phyloP scores from a whole-genome alignment of 164 flowering plant species.

The Umbellularia californica region DNA sequence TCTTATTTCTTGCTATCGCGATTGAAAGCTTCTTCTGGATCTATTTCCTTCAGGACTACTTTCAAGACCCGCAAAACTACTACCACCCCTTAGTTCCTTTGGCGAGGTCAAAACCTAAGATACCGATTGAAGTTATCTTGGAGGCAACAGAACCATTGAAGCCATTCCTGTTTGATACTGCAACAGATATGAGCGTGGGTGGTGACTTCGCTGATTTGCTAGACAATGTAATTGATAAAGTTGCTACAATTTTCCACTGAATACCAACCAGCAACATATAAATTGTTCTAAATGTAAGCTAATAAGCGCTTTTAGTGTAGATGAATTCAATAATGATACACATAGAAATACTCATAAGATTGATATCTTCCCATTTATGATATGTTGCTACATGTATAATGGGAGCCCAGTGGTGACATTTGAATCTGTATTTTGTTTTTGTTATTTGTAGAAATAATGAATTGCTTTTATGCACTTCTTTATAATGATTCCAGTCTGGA shows the following conservation, averaged over 20 bases:
- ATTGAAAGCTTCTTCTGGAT: neutral
- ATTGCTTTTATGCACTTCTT: no score
- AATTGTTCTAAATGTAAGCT: neutral
- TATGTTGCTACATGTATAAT: no score
- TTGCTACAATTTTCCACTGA: conserved; percentile 17
- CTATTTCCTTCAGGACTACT: conserved; percentile 39
- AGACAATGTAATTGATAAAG: conserved; percentile 6
- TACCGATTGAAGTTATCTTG: conserved; percentile 49
- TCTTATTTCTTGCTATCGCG: no score
- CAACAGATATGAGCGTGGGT: conserved; percentile 55
- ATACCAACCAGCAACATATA: neutral
- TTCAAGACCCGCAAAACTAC: conserved; percentile 43
- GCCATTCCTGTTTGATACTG: conserved; percentile 57
- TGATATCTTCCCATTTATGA: neutral
- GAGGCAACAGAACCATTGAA: conserved; percentile 55
- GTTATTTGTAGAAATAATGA: no score
- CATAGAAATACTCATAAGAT: neutral
- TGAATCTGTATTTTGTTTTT: no score
- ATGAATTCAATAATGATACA: neutral
- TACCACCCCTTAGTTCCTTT: conserved; percentile 34
- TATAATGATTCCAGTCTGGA: no score
- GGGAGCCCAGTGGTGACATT: no score
- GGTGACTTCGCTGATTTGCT: conserved; percentile 23
- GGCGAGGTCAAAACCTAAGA: conserved; percentile 49
- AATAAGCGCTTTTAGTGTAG: neutral